Evolutionary conservation across 192 early-diverging fungal species (phyloP).

Genomic region (Gonapodya sp.): DNA sequence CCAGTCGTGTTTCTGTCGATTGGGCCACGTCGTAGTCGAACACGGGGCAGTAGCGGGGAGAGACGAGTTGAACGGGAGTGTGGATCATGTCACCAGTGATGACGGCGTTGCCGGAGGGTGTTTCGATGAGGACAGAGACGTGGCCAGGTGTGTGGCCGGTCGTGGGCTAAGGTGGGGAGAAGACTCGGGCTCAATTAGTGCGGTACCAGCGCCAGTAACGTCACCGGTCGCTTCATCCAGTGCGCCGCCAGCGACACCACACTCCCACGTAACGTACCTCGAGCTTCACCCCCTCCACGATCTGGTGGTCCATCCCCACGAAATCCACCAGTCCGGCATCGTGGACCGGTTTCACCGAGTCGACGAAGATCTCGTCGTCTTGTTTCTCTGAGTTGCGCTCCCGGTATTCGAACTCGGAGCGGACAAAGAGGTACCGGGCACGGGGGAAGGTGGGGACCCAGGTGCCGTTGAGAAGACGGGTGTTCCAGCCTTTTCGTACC

Average conservation of each 20-base stretch:
- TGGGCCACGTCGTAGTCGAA: not conserved
- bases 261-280: not conserved
- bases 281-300: not conserved
- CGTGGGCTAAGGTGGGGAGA: too few species aligned
- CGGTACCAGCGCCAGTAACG: too few species aligned
- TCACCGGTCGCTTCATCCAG: not conserved
- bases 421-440: constrained; percentile 6
- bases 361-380: not conserved
- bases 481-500: constrained; percentile 11
- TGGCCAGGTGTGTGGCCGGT: not conserved
- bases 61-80: not conserved
- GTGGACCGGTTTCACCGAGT: constrained; percentile 6
- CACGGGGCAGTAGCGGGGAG: not conserved
- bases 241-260: not conserved
- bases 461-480: not conserved
- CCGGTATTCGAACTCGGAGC: not conserved
- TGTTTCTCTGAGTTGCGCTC: not conserved
- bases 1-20: not conserved
- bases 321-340: constrained; percentile 7
- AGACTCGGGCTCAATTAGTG: too few species aligned
- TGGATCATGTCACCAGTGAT: constrained; percentile 6
- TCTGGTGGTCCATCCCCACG: not conserved
- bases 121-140: not conserved
- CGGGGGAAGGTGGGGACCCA: constrained; percentile 8
- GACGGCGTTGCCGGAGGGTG: not conserved